A percentile compares a stretch with the other conserved stretches of the same genome.
Evolutionary conservation across 140 eudicot genomes (phyloP).

Genomic region (Oenanthe javanica): DNA sequence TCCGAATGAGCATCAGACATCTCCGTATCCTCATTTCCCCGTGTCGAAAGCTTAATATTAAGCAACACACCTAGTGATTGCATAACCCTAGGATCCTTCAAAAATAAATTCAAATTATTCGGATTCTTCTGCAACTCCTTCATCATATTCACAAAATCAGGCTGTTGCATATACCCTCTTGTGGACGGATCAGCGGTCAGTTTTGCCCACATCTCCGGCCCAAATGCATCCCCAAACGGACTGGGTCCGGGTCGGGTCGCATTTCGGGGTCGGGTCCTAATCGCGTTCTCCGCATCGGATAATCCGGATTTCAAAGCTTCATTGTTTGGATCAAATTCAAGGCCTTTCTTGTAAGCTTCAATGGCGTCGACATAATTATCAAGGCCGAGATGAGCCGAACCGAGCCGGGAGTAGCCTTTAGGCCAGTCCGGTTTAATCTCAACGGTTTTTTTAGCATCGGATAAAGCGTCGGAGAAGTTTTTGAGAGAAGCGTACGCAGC

Average conservation of each 20-base stretch:
- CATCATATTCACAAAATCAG: slow-evolving; percentile 84
- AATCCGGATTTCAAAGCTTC: slow-evolving; percentile 70
- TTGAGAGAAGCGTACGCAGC: slow-evolving; percentile 83
- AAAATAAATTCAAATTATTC: slow-evolving; percentile 62
- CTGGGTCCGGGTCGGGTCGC: slow-evolving; percentile 15
- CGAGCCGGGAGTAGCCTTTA: slow-evolving; percentile 85
- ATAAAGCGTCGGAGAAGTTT: slow-evolving; percentile 49
- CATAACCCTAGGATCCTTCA: slow-evolving; percentile 98
- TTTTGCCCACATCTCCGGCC: slow-evolving; percentile 93
- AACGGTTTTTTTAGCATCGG: slow-evolving; percentile 80
- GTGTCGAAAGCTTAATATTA: slow-evolving; percentile 44
- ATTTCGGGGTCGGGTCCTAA: slow-evolving; percentile 9
- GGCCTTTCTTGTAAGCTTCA: slow-evolving; percentile 62
- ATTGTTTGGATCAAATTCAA: slow-evolving; percentile 68
- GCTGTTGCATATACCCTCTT: slow-evolving; percentile 53
- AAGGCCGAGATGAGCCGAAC: slow-evolving; percentile 71
- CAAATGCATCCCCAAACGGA: slow-evolving; percentile 84
- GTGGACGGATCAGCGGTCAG: slow-evolving; percentile 71
- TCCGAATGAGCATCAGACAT: slow-evolving; percentile 43
- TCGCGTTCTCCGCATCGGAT: slow-evolving; percentile 55
- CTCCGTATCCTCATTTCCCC: slow-evolving; percentile 41
- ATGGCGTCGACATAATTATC: slow-evolving; percentile 44
- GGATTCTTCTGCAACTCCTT: slow-evolving; percentile 73
- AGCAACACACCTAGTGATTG: slow-evolving; percentile 76
- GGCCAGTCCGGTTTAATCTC: slow-evolving; percentile 88